Evolutionary conservation across 202 grass and related monocot genomes (phyloP).

Genomic region (Saccharum hybrid): DNA sequence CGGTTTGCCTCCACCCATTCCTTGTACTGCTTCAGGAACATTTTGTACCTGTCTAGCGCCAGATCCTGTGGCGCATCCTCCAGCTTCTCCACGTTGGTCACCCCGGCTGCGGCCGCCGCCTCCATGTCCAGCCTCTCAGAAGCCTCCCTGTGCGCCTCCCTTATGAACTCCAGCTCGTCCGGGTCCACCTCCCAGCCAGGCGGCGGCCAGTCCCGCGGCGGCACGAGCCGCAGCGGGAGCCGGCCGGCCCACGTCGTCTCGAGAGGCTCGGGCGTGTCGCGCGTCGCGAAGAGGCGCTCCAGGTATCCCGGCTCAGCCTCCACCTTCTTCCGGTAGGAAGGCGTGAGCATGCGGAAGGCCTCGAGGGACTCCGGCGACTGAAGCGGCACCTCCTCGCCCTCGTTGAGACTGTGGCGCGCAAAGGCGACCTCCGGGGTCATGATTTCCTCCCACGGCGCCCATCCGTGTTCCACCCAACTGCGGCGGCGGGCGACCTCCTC

Average conservation of each 20-base stretch:
- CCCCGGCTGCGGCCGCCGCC: constrained; percentile 46
- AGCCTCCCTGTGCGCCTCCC: constrained; percentile 71
- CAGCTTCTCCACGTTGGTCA: constrained; percentile 60
- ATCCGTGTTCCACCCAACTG: constrained; percentile 74
- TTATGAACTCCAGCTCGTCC: constrained; percentile 82
- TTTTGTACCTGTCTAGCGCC: constrained; percentile 69
- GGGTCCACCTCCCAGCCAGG: constrained; percentile 82
- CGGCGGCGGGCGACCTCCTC: constrained; percentile 74
- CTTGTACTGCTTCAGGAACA: constrained; percentile 94
- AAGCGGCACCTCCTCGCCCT: constrained; percentile 95
- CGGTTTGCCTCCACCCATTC: constrained; percentile 92
- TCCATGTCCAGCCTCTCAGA: constrained; percentile 78
- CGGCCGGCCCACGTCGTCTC: constrained; percentile 75
- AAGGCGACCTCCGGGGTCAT: constrained; percentile 85
- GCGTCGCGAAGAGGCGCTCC: constrained; percentile 64
- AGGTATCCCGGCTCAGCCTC: constrained; percentile 77
- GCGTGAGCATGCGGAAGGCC: constrained; percentile 90
- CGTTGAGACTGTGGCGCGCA: constrained; percentile 81
- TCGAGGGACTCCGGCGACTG: constrained; percentile 78
- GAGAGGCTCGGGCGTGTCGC: constrained; percentile 76
- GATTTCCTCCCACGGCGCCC: constrained; percentile 92
- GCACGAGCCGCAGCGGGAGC: constrained; percentile 68
- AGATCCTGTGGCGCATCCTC: constrained; percentile 66
- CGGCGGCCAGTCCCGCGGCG: constrained; percentile 90
- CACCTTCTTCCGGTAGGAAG: constrained; percentile 79